Evolutionary conservation across 2,329 filamentous ascomycete genomes (phyloP).

Genomic region (Mariannaea sp.): DNA sequence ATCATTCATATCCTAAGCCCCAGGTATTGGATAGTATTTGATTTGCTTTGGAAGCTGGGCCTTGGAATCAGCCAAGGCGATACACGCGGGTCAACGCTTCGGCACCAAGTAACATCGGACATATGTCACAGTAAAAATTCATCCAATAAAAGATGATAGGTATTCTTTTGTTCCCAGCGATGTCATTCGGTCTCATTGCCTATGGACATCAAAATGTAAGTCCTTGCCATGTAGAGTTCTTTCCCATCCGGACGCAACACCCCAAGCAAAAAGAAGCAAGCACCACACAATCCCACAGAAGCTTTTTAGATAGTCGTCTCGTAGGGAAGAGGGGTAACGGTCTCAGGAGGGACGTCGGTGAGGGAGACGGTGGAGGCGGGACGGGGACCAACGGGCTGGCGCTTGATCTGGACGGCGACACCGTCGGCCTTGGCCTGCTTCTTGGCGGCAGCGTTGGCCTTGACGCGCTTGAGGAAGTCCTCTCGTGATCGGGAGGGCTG

Average conservation of each 20-base stretch:
- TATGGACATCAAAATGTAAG: constrained; percentile 50
- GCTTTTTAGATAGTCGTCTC: constrained; percentile 91
- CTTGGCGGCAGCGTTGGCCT: constrained; percentile 93
- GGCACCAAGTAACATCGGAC: constrained; percentile 10
- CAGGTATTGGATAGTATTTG: constrained; percentile 13
- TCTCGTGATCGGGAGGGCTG: constrained; percentile 91
- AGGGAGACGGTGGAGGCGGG: constrained; percentile 78
- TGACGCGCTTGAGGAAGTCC: constrained; percentile 95
- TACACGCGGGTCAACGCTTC: constrained; percentile 2
- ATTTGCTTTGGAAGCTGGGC: constrained; percentile 4
- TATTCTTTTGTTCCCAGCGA: constrained; percentile 37
- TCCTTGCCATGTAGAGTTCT: constrained; percentile 51
- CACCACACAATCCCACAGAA: constrained; percentile 37
- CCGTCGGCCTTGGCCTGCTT: constrained; percentile 91
- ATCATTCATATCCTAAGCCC: neutral
- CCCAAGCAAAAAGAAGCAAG: constrained; percentile 49
- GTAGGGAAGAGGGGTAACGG: constrained; percentile 88
- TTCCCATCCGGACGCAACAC: constrained; percentile 51
- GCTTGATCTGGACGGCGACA: constrained; percentile 88
- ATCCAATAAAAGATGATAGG: constrained; percentile 22
- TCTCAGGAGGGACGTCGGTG: constrained; percentile 87
- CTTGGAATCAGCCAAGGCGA: constrained; percentile 13
- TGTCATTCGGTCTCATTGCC: constrained; percentile 46
- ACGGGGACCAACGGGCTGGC: constrained; percentile 79
- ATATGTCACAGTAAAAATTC: constrained; percentile 32